Percentiles rank a stretch among this genome's conserved stretches.
These are phyloP conservation scores for Lipomyces sp. DNA, from an alignment of 805 yeast genomes.

Conservation along the genomic window DNA sequence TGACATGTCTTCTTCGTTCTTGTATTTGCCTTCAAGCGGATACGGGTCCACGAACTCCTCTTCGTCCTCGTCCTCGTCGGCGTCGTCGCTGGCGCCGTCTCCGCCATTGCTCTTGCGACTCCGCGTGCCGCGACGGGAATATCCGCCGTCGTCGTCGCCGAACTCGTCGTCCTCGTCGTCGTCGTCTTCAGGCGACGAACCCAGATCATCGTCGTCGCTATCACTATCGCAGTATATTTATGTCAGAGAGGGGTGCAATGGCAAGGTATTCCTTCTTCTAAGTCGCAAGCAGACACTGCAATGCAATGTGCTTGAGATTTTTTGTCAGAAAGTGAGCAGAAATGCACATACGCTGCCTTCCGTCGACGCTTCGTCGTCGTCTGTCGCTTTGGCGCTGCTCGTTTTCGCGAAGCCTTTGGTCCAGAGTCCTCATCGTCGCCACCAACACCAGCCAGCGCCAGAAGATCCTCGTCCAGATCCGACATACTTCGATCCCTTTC, in stretches of 20 bases:
- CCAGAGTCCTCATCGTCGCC: conserved; percentile 42
- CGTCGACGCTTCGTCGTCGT: conserved; percentile 17
- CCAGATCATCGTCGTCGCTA: conserved; percentile 11
- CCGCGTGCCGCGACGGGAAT: conserved; percentile 37
- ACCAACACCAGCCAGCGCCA: conserved; percentile 87
- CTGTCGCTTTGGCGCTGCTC: conserved; percentile 34
- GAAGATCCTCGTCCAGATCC: conserved; percentile 83
- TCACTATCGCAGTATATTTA: no score
- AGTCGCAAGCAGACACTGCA: not conserved
- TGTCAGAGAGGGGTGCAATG: conserved; percentile 7
- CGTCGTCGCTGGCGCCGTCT: conserved; percentile 33
- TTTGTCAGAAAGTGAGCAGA: not conserved
- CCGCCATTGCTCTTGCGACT: not conserved
- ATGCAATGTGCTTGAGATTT: not conserved
- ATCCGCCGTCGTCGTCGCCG: conserved; percentile 45
- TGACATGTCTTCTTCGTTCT: conserved; percentile 72
- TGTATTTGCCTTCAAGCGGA: conserved; percentile 89
- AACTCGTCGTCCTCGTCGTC: conserved; percentile 42
- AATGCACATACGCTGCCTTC: conserved; percentile 10
- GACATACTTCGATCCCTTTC: conserved; percentile 51
- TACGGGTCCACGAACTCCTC: conserved; percentile 63
- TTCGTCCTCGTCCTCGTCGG: conserved; percentile 37
- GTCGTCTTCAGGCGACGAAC: conserved; percentile 36
- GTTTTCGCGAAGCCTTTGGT: conserved; percentile 9
- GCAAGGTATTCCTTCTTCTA: not conserved